Evolutionary conservation across 2,329 filamentous ascomycete species (phyloP), one percentile per base, ranked within the genome.

Genomic region (Venturia nashicola): DNA sequence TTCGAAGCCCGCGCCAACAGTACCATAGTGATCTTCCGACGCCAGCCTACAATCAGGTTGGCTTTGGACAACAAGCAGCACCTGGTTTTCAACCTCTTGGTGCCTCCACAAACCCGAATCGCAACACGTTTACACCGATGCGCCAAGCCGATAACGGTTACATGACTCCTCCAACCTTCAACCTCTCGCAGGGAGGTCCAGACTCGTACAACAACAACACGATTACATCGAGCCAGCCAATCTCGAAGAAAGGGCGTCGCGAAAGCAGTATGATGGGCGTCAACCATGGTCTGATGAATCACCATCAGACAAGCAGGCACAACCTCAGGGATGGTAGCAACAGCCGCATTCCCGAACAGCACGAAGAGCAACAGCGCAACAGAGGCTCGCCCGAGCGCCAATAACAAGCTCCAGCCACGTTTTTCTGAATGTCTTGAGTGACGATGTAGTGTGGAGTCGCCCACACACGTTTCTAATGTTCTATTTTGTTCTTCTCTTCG

Each of bases 11-110:
- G 23, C 80, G 84, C 32, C 82, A 81, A 66, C 86, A 87, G 70
- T 85, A 86, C 77, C 87, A 87, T 71, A 81, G 83, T 2, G 84
- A 88, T 67, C 75, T 86, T n/a, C 83, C 85, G 7, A 87, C 84
- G 0, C 84, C 85, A 40, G 80, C 80, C 2, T 86, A 86, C 70
- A 81, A 83, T 64, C 83, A 86, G 68, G 80, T 79, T 11, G 77
- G 77, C 11, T 83, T 85, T 70, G 34, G 63, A 48, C 57, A 59
- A 40, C 32, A 62, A 46, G 23, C 51, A 12, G 42, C 60, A 18
- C 11, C 64, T 20, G 55, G 63, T 39, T 73, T 73, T 65, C 63
- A 65, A 42, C 65, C 67, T 48, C 40, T 67, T 36, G 46, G 43
- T 23, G 23, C 59, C 1, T 20, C 36, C n/a, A 55, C 46, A 12